Conservation (phyloP, 2,329 filamentous ascomycete species). For the Scolecobasidium constrictum region DNA sequence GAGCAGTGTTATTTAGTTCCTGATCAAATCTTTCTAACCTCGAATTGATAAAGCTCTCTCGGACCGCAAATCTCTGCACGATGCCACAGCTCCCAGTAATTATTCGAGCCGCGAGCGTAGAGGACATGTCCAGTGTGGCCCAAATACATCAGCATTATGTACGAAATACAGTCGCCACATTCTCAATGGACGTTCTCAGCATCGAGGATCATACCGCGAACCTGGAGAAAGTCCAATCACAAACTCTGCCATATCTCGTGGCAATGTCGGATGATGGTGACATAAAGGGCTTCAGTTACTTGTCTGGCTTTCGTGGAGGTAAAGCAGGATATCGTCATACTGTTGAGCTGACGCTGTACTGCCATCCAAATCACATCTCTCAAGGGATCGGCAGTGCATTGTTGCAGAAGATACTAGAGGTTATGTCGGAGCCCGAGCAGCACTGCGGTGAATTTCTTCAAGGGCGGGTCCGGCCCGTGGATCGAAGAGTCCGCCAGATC, state of each 20-base stretch:
- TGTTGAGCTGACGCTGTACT: not conserved
- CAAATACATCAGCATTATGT: slow-evolving; percentile 1
- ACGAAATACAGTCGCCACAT: slow-evolving; percentile 1
- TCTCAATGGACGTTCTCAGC: not conserved
- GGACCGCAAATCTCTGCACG: too few relatives aligned
- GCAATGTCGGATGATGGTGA: not conserved
- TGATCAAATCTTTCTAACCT: too few relatives aligned
- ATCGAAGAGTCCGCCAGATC: not conserved
- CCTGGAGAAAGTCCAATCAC: not conserved
- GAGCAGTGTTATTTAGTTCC: too few relatives aligned
- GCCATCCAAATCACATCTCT: not conserved
- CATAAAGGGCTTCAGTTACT: not conserved
- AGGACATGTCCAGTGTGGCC: not conserved
- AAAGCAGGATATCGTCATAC: slow-evolving; percentile 1
- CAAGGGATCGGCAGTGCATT: not conserved
- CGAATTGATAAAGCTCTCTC: too few relatives aligned
- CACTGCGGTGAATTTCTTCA: not conserved
- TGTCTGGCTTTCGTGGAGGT: not conserved
- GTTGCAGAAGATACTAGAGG: not conserved
- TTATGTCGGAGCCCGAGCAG: not conserved
- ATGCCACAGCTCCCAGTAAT: not conserved
- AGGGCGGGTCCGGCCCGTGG: not conserved
- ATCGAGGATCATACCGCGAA: not conserved
- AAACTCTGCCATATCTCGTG: not conserved
- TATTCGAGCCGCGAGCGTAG: not conserved